Conservation (phyloP, 305 asterid species). For the Fraxinus platypoda region DNA sequence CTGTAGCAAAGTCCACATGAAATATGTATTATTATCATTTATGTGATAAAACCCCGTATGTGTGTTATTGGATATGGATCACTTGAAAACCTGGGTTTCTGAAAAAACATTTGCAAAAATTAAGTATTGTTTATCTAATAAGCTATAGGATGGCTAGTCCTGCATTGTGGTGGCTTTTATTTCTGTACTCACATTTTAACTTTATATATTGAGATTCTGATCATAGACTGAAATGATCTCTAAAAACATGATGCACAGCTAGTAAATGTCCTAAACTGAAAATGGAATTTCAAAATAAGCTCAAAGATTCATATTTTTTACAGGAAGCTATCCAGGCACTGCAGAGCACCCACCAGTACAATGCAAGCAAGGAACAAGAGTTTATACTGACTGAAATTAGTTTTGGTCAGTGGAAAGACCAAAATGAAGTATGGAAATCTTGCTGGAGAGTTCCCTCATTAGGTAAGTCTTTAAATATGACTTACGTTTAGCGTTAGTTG, state of each 20-base stretch:
- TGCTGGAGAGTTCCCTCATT: conserved; percentile 44
- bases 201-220: not conserved
- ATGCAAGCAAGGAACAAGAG: conserved; percentile 27
- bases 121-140: not conserved
- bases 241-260: not conserved
- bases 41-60: not conserved
- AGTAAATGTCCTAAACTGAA: not conserved
- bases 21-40: not conserved
- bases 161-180: not conserved
- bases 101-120: not conserved
- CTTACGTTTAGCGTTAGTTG: not conserved
- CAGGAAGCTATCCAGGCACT: conserved; percentile 34
- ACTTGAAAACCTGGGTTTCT: not conserved
- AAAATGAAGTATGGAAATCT: conserved; percentile 28
- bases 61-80: not conserved
- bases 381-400: conserved; percentile 25
- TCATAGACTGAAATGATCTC: not conserved
- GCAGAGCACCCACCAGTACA: conserved; percentile 12
- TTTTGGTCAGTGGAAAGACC: conserved; percentile 35
- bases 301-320: not conserved
- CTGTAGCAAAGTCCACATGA: not conserved
- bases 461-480: conserved; percentile 27
- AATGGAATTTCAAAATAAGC: not conserved
- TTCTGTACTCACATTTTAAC: not conserved
- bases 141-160: not conserved